phyloP scores from a whole-genome alignment of 805 yeast genomes.

The Kregervanrija delftensis region DNA sequence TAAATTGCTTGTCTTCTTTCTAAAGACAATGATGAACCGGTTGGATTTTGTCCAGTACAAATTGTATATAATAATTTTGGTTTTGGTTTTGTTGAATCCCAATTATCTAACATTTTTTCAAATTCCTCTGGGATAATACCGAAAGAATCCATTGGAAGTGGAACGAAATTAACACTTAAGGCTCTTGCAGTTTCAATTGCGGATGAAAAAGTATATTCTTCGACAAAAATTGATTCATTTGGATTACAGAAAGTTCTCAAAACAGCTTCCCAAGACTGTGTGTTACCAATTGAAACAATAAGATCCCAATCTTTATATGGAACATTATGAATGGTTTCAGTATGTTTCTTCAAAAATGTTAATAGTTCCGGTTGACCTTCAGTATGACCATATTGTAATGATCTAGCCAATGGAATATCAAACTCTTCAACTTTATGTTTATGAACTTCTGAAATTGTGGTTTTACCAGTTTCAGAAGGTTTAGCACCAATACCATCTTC shows the following conservation, averaged over 20 bases:
- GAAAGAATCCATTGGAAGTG: slow-evolving; percentile 58
- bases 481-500: slow-evolving; percentile 66
- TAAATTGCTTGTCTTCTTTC: slow-evolving; percentile 78
- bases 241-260: slow-evolving; percentile 51
- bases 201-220: slow-evolving; percentile 69
- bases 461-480: slow-evolving; percentile 35
- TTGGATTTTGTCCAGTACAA: slow-evolving; percentile 97
- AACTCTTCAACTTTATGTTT: slow-evolving; percentile 38
- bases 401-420: slow-evolving; percentile 69
- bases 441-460: slow-evolving; percentile 28
- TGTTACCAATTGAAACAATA: slow-evolving; percentile 75
- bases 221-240: slow-evolving; percentile 67
- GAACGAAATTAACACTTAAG: slow-evolving; percentile 53
- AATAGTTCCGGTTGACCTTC: slow-evolving; percentile 72
- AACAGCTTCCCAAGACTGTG: slow-evolving; percentile 86
- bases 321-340: slow-evolving; percentile 42
- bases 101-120: slow-evolving; percentile 46
- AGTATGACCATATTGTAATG: slow-evolving; percentile 90
- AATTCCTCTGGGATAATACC: slow-evolving; percentile 59
- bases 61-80: slow-evolving; percentile 88
- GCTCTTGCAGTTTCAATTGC: slow-evolving; percentile 66
- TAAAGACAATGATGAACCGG: slow-evolving; percentile 74
- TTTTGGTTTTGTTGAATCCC: slow-evolving; percentile 50
- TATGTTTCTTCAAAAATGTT: slow-evolving; percentile 70
- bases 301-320: slow-evolving; percentile 70